These are phyloP conservation scores for Boletus rufocinnamomeus DNA, from an alignment of 768 basidiomycete species.

Conservation along the genomic window DNA sequence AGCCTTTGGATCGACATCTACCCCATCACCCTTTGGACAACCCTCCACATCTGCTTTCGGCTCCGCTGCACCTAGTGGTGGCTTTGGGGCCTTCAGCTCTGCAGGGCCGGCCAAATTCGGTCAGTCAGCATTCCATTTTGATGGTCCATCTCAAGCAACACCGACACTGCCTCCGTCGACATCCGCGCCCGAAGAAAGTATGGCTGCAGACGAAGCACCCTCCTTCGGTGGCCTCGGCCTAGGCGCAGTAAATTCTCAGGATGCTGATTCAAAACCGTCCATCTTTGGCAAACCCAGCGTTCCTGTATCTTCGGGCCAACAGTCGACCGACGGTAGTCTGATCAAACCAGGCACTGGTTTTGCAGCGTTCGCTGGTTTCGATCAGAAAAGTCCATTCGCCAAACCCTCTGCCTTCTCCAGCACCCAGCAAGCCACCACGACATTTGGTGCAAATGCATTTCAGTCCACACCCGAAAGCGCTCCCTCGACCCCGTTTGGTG, in stretches of 20 bases:
- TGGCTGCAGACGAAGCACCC: slow-evolving; percentile 36
- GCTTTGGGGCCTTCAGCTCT: slow-evolving; percentile 38
- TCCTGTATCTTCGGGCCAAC: slow-evolving; percentile 13
- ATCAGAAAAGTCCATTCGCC: slow-evolving; percentile 31
- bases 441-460: slow-evolving; percentile 21
- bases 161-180: not conserved
- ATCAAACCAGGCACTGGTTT: slow-evolving; percentile 40
- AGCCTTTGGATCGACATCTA: slow-evolving; percentile 17
- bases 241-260: slow-evolving; percentile 27
- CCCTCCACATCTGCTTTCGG: slow-evolving; percentile 23
- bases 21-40: slow-evolving; percentile 26
- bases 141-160: slow-evolving; percentile 10
- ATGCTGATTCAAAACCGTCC: slow-evolving; percentile 29
- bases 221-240: slow-evolving; percentile 36
- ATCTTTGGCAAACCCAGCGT: slow-evolving; percentile 35
- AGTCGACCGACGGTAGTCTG: slow-evolving; percentile 19
- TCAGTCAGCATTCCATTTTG: slow-evolving; percentile 28
- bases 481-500: slow-evolving; percentile 32
- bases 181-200: slow-evolving; percentile 31
- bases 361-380: slow-evolving; percentile 31
- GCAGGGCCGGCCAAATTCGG: slow-evolving; percentile 36
- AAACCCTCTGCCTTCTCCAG: slow-evolving; percentile 26
- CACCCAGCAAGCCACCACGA: slow-evolving; percentile 11
- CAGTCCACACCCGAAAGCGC: slow-evolving; percentile 17
- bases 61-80: slow-evolving; percentile 20